phyloP scores from a whole-genome alignment of 139 green algal species.

The Micromonas commoda region DNA sequence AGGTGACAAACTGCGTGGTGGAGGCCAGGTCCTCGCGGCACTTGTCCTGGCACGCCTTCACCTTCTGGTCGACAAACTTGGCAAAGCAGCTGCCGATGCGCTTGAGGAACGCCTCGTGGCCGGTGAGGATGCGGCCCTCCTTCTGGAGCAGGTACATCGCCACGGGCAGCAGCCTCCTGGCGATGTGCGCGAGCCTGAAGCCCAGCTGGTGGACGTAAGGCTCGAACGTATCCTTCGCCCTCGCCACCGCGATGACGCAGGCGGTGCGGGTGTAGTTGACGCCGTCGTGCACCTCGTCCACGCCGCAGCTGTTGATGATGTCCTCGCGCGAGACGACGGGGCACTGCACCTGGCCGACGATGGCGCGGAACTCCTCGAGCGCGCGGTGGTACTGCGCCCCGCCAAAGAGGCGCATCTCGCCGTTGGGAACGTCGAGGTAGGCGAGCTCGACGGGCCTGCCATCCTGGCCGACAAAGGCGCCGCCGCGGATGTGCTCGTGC shows the following conservation, averaged over 20 bases:
- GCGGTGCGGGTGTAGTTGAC: constrained; percentile 92
- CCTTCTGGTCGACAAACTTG: constrained; percentile 72
- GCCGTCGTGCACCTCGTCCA: constrained; percentile 92
- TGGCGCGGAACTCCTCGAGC: constrained; percentile 74
- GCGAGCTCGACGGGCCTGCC: constrained; percentile 43
- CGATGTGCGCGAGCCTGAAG: constrained; percentile 77
- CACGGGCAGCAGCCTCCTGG: constrained; percentile 80
- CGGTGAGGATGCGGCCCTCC: constrained; percentile 62
- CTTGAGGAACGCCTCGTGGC: constrained; percentile 81
- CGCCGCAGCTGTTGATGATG: constrained; percentile 89
- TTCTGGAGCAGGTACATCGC: constrained; percentile 78
- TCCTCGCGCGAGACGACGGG: constrained; percentile 76
- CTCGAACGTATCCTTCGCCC: constrained; percentile 79
- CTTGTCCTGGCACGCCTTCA: constrained; percentile 48
- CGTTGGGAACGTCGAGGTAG: constrained; percentile 63
- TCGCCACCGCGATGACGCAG: constrained; percentile 83
- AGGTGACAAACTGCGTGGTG: constrained; percentile 88
- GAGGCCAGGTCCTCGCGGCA: constrained; percentile 74
- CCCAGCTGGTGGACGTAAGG: constrained; percentile 88
- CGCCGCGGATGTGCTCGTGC: constrained; percentile 83
- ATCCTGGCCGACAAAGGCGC: constrained; percentile 65
- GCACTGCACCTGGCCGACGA: constrained; percentile 59
- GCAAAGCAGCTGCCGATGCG: constrained; percentile 68
- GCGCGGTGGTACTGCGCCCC: constrained; percentile 91
- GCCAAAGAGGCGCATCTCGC: constrained; percentile 88